A percentile compares a stretch with the other conserved stretches of the same genome.
Conservation (phyloP, 1,284 basidiomycete genomes). For the Trichosporon sp. region DNA sequence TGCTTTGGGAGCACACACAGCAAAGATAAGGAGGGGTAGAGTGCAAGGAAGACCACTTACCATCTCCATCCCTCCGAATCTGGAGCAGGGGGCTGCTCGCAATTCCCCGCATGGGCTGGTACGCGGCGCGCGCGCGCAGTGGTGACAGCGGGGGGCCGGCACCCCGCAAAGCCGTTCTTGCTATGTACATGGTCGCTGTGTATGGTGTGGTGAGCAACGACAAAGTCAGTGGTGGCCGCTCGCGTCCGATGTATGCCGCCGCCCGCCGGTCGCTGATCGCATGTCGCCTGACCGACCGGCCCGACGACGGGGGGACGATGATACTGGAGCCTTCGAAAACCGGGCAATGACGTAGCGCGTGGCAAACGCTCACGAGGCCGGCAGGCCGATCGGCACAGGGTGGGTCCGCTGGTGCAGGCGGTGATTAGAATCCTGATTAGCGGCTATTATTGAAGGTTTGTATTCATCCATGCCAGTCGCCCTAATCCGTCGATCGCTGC, state of each 20-base stretch:
- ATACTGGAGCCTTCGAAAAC: not conserved
- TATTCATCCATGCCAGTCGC: not conserved
- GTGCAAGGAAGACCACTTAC: not conserved
- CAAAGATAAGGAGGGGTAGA: not conserved
- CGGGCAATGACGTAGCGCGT: not conserved
- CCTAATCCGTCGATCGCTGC: no score
- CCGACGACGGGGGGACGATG: not conserved
- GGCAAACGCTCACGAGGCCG: not conserved
- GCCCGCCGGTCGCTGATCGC: not conserved
- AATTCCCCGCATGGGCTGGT: not conserved
- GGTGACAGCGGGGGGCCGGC: not conserved
- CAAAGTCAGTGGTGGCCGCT: not conserved
- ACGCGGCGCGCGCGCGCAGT: not conserved
- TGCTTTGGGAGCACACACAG: not conserved
- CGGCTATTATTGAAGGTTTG: not conserved
- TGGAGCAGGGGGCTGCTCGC: not conserved
- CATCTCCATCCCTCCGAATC: not conserved
- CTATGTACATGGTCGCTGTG: slow-evolving; percentile 1
- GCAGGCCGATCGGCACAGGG: not conserved
- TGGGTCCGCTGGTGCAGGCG: not conserved
- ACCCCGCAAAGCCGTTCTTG: not conserved
- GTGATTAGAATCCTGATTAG: not conserved
- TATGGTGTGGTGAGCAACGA: not conserved
- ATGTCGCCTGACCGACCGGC: no score
- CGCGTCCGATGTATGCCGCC: not conserved